These are phyloP conservation scores for Vanilla planifolia DNA, from an alignment of 106 monocot genomes.

Conservation along the genomic window DNA sequence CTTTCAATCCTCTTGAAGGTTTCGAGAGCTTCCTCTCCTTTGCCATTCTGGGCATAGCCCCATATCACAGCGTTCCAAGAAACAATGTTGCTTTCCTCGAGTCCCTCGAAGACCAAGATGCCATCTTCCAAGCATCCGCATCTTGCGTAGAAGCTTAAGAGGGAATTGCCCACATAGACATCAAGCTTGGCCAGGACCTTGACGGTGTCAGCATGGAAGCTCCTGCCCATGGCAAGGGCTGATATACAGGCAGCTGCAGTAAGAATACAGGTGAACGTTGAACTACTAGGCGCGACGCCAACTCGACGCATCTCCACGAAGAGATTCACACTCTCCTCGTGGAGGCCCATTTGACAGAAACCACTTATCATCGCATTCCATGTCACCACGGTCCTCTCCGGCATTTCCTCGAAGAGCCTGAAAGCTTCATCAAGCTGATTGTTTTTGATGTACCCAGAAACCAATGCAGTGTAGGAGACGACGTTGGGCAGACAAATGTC, in stretches of 20 bases:
- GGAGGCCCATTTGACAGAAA: constrained; percentile 52
- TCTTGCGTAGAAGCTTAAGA: constrained; percentile 71
- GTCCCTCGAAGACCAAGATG: constrained; percentile 31
- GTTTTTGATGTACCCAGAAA: constrained; percentile 47
- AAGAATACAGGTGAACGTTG: constrained; percentile 53
- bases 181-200: constrained; percentile 39
- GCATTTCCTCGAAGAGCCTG: constrained; percentile 43
- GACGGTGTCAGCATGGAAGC: constrained; percentile 45
- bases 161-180: constrained; percentile 47
- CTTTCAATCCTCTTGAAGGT: constrained; percentile 39
- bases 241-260: constrained; percentile 51
- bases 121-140: constrained; percentile 62
- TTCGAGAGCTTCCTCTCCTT: constrained; percentile 43
- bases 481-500: constrained; percentile 54
- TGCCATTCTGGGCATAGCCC: constrained; percentile 66
- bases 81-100: constrained; percentile 29
- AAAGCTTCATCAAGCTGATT: constrained; percentile 27
- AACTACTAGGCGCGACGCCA: constrained; percentile 35
- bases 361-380: constrained; percentile 82
- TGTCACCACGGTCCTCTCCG: constrained; percentile 66
- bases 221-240: constrained; percentile 58
- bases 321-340: constrained; percentile 45
- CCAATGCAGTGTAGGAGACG: constrained; percentile 58
- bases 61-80: constrained; percentile 65
- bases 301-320: constrained; percentile 55